A percentile compares a stretch with the other conserved stretches of the same genome.
Evolutionary conservation across 2,329 filamentous ascomycete species (phyloP).

Genomic region (Aureobasidium subglaciale): DNA sequence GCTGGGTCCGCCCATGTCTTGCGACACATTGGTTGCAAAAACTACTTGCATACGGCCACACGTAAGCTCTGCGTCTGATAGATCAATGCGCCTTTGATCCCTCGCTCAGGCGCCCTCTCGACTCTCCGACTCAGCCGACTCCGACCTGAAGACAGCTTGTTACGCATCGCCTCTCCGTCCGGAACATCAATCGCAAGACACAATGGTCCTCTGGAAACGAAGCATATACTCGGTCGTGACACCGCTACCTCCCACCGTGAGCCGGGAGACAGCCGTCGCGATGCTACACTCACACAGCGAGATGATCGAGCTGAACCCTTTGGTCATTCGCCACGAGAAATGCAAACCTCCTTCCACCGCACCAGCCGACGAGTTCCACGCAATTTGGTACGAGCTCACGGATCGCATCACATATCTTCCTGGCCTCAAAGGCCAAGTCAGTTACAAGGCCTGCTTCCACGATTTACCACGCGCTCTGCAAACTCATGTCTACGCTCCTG

Average conservation of each 20-base stretch:
- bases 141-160: background rate
- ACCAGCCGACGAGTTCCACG: constrained; percentile 62
- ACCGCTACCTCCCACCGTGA: constrained; percentile 62
- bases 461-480: constrained; percentile 65
- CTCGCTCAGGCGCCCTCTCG: background rate
- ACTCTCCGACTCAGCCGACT: background rate
- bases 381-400: constrained; percentile 71
- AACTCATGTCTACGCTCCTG: constrained; percentile 77
- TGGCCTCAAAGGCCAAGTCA: constrained; percentile 60
- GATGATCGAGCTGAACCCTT: constrained; percentile 84
- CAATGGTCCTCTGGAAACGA: constrained; percentile 57
- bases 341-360: constrained; percentile 62
- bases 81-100: background rate
- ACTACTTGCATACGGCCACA: constrained; percentile 2
- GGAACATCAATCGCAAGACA: background rate
- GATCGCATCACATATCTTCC: constrained; percentile 72
- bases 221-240: constrained; percentile 71
- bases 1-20: background rate
- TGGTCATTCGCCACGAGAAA: constrained; percentile 64
- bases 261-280: constrained; percentile 62
- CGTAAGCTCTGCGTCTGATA: constrained; percentile 5
- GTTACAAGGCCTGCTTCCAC: constrained; percentile 75
- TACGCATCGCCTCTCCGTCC: background rate
- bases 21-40: background rate
- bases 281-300: constrained; percentile 71